A percentile compares a stretch with the other conserved stretches of the same genome.
phyloP scores from a whole-genome alignment of 495 filamentous ascomycete species.

The Acidiella bohemica region DNA sequence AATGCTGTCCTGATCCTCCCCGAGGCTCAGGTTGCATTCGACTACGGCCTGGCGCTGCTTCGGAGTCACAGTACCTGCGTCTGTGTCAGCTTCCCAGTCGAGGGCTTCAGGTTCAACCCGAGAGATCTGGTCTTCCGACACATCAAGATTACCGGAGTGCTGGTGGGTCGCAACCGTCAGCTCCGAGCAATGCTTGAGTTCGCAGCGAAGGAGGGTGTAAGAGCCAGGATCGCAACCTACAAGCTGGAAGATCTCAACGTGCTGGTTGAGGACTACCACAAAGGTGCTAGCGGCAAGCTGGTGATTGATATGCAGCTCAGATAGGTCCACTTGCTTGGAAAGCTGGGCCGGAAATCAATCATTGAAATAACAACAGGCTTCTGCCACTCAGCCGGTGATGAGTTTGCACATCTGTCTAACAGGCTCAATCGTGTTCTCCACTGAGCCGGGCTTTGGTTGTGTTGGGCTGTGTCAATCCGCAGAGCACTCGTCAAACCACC shows the following conservation, averaged over 20 bases:
- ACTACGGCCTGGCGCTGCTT: conserved; percentile 32
- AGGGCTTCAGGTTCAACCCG: conserved; percentile 29
- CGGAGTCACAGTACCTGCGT: conserved; percentile 31
- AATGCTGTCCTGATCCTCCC: conserved; percentile 35
- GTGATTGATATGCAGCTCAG: conserved; percentile 29
- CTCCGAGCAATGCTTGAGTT: conserved; percentile 38
- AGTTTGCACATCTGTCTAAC: too few relatives aligned
- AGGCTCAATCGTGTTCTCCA: too few relatives aligned
- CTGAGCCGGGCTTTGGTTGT: too few relatives aligned
- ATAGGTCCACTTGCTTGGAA: too few relatives aligned
- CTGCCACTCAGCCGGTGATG: too few relatives aligned
- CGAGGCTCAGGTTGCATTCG: conserved; percentile 28
- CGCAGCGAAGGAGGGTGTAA: conserved; percentile 36
- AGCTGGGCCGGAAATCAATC: too few relatives aligned
- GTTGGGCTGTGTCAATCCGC: too few relatives aligned
- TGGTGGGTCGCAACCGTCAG: conserved; percentile 34
- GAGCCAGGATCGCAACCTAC: conserved; percentile 28
- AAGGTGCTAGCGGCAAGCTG: conserved; percentile 31
- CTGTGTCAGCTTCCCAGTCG: conserved; percentile 28
- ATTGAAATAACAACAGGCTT: too few relatives aligned
- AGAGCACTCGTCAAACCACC: too few relatives aligned
- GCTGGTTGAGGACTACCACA: conserved; percentile 33
- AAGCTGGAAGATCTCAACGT: conserved; percentile 28
- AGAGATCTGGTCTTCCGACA: conserved; percentile 42
- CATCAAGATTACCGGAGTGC: conserved; percentile 35